Conservation (phyloP, 164 flowering plant genomes). For the Stephania japonica region DNA sequence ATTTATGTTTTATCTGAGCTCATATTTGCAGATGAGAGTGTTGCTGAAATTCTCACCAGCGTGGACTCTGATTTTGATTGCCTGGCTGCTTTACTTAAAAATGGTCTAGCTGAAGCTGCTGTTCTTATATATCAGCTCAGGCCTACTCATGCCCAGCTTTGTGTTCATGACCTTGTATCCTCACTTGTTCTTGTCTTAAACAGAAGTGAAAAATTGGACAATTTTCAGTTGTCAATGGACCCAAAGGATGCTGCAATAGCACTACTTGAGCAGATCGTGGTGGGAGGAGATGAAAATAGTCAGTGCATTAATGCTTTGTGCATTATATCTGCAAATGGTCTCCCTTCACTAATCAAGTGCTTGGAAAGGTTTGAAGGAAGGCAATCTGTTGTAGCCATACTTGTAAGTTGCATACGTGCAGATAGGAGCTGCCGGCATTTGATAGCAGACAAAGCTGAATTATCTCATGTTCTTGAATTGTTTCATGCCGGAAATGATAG, state of each 20-base stretch:
- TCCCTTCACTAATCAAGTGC: slow-evolving; percentile 48
- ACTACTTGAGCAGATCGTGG: slow-evolving; percentile 53
- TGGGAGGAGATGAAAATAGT: slow-evolving; percentile 58
- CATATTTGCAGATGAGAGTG: slow-evolving; percentile 42
- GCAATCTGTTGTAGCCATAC: slow-evolving; percentile 40
- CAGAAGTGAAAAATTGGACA: slow-evolving; percentile 36
- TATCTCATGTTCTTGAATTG: slow-evolving; percentile 54
- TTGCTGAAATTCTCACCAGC: slow-evolving; percentile 50
- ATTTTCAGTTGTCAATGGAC: slow-evolving; percentile 38
- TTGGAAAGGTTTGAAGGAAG: slow-evolving; percentile 43
- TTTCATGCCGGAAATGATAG: slow-evolving; percentile 60
- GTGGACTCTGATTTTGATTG: slow-evolving; percentile 63
- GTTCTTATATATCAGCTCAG: slow-evolving; percentile 51
- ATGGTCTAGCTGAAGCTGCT: slow-evolving; percentile 69
- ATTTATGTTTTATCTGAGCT: slow-evolving; percentile 62
- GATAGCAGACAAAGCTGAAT: slow-evolving; percentile 50
- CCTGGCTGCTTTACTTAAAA: slow-evolving; percentile 55
- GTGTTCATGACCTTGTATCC: slow-evolving; percentile 43
- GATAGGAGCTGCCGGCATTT: slow-evolving; percentile 49
- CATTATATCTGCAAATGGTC: slow-evolving; percentile 45
- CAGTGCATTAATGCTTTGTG: slow-evolving; percentile 35
- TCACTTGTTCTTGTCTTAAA: slow-evolving; percentile 43
- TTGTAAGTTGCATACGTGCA: slow-evolving; percentile 51
- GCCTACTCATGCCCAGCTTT: slow-evolving; percentile 50
- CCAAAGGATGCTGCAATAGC: slow-evolving; percentile 67